phyloP scores from a whole-genome alignment of 352 stramenopile species.

The Phytophthora idaei region DNA sequence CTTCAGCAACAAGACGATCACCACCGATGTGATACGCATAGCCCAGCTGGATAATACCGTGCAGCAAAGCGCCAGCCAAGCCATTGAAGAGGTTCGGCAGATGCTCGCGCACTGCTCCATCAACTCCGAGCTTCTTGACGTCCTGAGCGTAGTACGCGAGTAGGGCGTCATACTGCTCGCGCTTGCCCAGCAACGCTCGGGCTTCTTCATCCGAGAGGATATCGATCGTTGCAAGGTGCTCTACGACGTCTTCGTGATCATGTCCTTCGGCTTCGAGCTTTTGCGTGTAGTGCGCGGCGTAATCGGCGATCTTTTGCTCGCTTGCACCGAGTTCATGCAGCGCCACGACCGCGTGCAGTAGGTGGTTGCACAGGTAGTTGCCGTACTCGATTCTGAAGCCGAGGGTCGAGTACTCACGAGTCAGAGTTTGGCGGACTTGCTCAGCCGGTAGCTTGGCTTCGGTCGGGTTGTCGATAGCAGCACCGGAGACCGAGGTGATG shows the following conservation, averaged over 20 bases:
- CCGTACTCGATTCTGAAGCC: constrained; percentile 46
- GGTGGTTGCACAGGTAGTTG: constrained; percentile 45
- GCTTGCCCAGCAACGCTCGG: constrained; percentile 33
- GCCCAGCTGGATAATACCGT: constrained; percentile 51
- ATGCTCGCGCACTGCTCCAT: constrained; percentile 38
- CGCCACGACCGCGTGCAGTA: constrained; percentile 48
- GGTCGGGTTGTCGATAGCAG: neutral
- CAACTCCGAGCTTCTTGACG: constrained; percentile 32
- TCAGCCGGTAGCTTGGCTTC: constrained; percentile 26
- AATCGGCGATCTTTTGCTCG: constrained; percentile 37
- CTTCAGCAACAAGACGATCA: constrained; percentile 41
- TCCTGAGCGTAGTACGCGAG: constrained; percentile 39
- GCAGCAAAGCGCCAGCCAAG: constrained; percentile 43
- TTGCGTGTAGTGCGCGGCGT: constrained; percentile 34
- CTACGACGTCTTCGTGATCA: constrained; percentile 33
- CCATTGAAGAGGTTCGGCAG: constrained; percentile 37
- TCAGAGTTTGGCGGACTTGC: constrained; percentile 35
- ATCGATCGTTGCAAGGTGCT: constrained; percentile 1
- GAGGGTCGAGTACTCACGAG: constrained; percentile 39
- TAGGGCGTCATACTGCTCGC: constrained; percentile 32
- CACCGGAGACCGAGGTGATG: neutral
- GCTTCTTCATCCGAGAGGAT: constrained; percentile 31
- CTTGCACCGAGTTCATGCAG: constrained; percentile 42
- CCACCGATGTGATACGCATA: constrained; percentile 47
- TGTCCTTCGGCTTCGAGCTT: constrained; percentile 38